Conservation (phyloP, 2,329 filamentous ascomycete genomes). For the Scedosporium boydii region DNA sequence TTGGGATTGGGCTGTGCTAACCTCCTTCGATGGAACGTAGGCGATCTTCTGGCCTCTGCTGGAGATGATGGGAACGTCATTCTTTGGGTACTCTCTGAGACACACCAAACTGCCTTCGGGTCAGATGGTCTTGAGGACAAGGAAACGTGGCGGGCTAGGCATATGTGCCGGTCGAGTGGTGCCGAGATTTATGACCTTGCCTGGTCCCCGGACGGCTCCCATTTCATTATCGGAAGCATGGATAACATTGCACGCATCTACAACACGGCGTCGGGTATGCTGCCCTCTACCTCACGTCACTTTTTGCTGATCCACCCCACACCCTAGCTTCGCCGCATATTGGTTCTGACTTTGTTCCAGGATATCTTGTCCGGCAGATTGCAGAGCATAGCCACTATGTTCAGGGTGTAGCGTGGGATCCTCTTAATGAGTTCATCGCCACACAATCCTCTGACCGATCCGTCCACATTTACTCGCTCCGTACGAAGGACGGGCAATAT, state of each 20-base stretch:
- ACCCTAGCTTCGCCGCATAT: not conserved
- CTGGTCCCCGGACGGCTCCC: slow-evolving; percentile 93
- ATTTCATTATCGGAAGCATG: slow-evolving; percentile 99
- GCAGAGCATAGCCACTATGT: slow-evolving; percentile 98
- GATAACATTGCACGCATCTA: slow-evolving; percentile 97
- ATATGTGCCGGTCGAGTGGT: slow-evolving; percentile 92
- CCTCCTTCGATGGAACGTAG: slow-evolving; percentile 33
- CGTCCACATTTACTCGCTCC: slow-evolving; percentile 93
- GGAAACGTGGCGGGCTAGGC: slow-evolving; percentile 92
- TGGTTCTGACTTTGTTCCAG: slow-evolving; percentile 17
- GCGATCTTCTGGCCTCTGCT: slow-evolving; percentile 86
- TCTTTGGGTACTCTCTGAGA: slow-evolving; percentile 86
- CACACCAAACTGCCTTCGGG: slow-evolving; percentile 60
- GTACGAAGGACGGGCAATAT: slow-evolving; percentile 93
- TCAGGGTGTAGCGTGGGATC: slow-evolving; percentile 97
- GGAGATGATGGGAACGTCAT: slow-evolving; percentile 97
- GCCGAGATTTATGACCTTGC: slow-evolving; percentile 97
- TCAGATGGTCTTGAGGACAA: slow-evolving; percentile 86
- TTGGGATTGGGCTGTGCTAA: not conserved
- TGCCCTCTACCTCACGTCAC: not conserved
- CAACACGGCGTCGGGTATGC: slow-evolving; percentile 77
- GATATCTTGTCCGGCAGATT: slow-evolving; percentile 73
- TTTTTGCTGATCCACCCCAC: not conserved
- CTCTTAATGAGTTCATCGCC: slow-evolving; percentile 93
- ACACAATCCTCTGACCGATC: slow-evolving; percentile 97